Conservation (phyloP, 164 flowering plant species). For the Protea cynaroides region DNA sequence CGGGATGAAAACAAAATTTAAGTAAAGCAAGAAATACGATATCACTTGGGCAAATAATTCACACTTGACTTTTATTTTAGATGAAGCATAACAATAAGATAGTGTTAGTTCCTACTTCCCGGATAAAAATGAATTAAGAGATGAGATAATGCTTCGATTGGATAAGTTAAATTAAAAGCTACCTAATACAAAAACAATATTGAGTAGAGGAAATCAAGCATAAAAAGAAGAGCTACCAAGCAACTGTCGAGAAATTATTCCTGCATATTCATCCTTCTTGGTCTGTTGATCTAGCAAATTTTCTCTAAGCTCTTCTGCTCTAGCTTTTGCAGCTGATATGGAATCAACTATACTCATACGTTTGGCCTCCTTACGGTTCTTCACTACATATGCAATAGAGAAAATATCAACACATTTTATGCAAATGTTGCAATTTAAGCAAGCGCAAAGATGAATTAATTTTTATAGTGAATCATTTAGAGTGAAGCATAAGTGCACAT, state of each 20-base stretch:
- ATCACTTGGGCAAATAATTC: neutral
- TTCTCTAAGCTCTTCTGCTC: constrained; percentile 49
- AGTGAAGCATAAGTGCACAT: too few relatives aligned
- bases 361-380: constrained; percentile 78
- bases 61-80: neutral
- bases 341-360: constrained; percentile 50
- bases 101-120: neutral
- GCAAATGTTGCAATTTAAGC: too few relatives aligned
- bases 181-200: neutral
- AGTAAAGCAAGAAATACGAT: neutral
- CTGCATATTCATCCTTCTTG: constrained; percentile 51
- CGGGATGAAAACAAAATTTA: too few relatives aligned
- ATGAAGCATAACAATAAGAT: neutral
- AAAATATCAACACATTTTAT: too few relatives aligned
- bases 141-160: neutral
- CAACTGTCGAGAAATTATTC: constrained; percentile 47
- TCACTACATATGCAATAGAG: constrained; percentile 39
- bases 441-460: too few relatives aligned
- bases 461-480: too few relatives aligned
- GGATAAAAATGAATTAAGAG: neutral
- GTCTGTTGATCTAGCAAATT: constrained; percentile 41
- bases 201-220: neutral
- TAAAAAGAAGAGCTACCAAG: constrained; percentile 30
- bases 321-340: constrained; percentile 49
- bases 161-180: neutral